These are phyloP conservation scores for Asclepias syriaca DNA, from an alignment of 257 asterid species.

Conservation along the genomic window DNA sequence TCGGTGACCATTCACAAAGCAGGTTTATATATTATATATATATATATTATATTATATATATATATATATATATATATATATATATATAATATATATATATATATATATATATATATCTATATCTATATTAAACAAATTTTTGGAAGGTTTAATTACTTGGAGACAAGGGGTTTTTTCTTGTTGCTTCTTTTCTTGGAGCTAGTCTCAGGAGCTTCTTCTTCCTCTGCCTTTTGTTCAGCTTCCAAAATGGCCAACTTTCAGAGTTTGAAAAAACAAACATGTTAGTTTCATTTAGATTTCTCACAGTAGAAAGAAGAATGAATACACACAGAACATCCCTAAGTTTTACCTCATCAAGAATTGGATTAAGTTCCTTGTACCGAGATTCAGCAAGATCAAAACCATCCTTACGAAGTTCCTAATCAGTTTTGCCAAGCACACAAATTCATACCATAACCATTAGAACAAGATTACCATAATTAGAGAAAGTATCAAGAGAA, in stretches of 20 bases:
- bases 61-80: too few relatives aligned
- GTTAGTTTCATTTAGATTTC: background rate
- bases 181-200: conserved; percentile 59
- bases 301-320: background rate
- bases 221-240: conserved; percentile 94
- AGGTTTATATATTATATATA: too few relatives aligned
- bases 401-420: conserved; percentile 98
- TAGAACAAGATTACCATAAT: background rate
- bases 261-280: conserved; percentile 6
- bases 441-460: background rate
- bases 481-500: background rate
- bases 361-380: conserved; percentile 93
- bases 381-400: conserved; percentile 88
- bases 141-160: conserved; percentile 25
- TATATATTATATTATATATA: too few relatives aligned
- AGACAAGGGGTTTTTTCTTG: conserved; percentile 49
- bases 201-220: conserved; percentile 63
- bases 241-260: conserved; percentile 84
- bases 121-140: too few relatives aligned
- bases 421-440: background rate
- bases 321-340: too few relatives aligned
- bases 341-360: conserved; percentile 80
- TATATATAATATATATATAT: too few relatives aligned
- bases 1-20: too few relatives aligned
- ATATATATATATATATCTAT: too few relatives aligned